These are phyloP conservation scores for Fraxinus nigra DNA, from an alignment of 305 asterid species.

Conservation along the genomic window DNA sequence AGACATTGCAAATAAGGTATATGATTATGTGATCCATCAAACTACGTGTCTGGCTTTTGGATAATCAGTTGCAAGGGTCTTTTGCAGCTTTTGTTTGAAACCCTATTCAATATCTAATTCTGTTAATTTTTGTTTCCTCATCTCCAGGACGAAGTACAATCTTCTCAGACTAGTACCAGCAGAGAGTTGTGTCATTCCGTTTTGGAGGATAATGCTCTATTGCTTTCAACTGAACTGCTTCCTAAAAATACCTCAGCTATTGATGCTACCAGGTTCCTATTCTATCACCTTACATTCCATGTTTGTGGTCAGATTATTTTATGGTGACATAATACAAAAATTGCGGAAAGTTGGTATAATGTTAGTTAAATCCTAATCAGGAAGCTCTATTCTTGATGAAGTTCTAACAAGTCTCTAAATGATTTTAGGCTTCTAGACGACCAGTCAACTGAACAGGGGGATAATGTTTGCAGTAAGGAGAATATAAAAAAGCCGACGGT, in stretches of 20 bases:
- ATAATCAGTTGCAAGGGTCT: neutral
- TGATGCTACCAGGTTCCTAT: slow-evolving; percentile 35
- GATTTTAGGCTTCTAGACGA: slow-evolving; percentile 27
- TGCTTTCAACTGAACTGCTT: slow-evolving; percentile 25
- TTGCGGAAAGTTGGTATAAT: neutral
- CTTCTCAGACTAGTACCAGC: slow-evolving; percentile 27
- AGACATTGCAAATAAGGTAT: neutral
- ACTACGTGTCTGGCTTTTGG: neutral
- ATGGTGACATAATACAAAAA: neutral
- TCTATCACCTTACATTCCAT: neutral
- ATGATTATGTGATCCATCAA: neutral
- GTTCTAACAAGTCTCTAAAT: neutral
- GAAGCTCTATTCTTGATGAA: neutral
- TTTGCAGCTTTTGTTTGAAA: neutral
- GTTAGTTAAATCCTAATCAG: neutral
- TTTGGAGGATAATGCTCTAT: slow-evolving; percentile 30
- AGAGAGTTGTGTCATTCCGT: slow-evolving; percentile 22
- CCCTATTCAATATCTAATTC: neutral
- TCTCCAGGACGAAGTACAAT: slow-evolving; percentile 32
- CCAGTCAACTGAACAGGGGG: slow-evolving; percentile 44
- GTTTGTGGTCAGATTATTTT: neutral
- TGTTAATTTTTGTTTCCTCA: slow-evolving; percentile 2
- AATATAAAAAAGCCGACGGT: slow-evolving; percentile 41
- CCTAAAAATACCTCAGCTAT: slow-evolving; percentile 18
- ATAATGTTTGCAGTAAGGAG: slow-evolving; percentile 43